phyloP scores from a whole-genome alignment of 768 basidiomycete species.

The Termitomyces eurrhizus region DNA sequence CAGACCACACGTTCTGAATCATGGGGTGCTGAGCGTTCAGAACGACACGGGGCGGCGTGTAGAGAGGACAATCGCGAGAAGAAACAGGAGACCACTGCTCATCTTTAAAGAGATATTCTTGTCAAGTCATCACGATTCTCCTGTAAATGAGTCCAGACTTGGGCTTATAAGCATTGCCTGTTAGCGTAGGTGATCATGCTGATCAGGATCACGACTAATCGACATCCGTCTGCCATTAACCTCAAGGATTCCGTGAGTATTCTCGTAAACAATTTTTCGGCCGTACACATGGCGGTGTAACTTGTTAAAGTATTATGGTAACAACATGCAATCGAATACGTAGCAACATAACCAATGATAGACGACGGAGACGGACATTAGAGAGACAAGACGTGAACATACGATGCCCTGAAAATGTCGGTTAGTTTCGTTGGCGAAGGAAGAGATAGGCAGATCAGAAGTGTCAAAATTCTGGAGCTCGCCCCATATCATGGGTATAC shows the following conservation, averaged over 20 bases:
- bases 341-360: background rate
- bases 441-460: conserved; percentile 29
- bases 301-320: background rate
- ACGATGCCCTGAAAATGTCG: background rate
- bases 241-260: no score
- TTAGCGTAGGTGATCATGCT: no score
- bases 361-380: background rate
- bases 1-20: conserved; percentile 79
- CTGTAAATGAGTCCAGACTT: no score
- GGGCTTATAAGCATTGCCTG: no score
- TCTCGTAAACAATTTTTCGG: no score
- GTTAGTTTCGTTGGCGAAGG: background rate
- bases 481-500: conserved; percentile 59
- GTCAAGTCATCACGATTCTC: no score
- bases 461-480: conserved; percentile 78
- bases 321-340: background rate
- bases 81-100: conserved; percentile 48
- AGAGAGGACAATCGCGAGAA: conserved; percentile 76
- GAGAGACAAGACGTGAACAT: background rate
- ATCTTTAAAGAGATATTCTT: no score
- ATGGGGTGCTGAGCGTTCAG: conserved; percentile 71
- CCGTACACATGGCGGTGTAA: background rate
- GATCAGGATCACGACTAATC: no score
- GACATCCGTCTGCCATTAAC: no score
- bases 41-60: conserved; percentile 62